Evolutionary conservation across 208 protist species (phyloP).

Genomic region (Trypanosoma congolense): DNA sequence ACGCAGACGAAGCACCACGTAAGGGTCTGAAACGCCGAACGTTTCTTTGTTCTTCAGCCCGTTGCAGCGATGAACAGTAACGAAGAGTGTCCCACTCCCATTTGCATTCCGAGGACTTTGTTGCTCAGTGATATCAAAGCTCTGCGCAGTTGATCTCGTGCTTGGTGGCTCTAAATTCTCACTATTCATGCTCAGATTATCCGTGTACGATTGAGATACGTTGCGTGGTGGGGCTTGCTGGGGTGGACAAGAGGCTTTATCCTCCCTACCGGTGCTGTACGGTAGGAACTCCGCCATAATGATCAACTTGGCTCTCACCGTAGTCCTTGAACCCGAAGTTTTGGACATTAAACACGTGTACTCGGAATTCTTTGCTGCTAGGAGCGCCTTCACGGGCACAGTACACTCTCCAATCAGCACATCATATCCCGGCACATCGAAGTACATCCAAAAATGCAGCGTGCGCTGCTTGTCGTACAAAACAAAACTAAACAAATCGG

Average conservation of each 20-base stretch:
- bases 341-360: constrained; percentile 36
- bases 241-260: constrained; percentile 18
- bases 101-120: no score
- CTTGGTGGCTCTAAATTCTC: constrained; percentile 19
- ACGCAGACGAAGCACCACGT: constrained; percentile 52
- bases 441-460: constrained; percentile 64
- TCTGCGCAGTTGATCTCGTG: constrained; percentile 21
- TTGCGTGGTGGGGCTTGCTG: constrained; percentile 25
- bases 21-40: constrained; percentile 62
- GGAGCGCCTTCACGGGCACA: constrained; percentile 36
- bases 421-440: constrained; percentile 60
- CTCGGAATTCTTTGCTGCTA: constrained; percentile 32
- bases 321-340: constrained; percentile 24
- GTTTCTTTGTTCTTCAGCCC: constrained; percentile 54
- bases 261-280: constrained; percentile 22
- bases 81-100: constrained; percentile 47
- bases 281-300: constrained; percentile 39
- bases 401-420: constrained; percentile 47
- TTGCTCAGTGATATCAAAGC: neutral
- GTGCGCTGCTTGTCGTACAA: constrained; percentile 52
- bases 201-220: constrained; percentile 30
- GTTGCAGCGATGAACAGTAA: constrained; percentile 42
- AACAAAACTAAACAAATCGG: constrained; percentile 52
- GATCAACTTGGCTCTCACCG: constrained; percentile 36
- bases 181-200: constrained; percentile 6